A percentile compares a stretch with the other conserved stretches of the same genome.
Conservation (phyloP, 2,329 filamentous ascomycete species). For the Phialophora expanda region DNA sequence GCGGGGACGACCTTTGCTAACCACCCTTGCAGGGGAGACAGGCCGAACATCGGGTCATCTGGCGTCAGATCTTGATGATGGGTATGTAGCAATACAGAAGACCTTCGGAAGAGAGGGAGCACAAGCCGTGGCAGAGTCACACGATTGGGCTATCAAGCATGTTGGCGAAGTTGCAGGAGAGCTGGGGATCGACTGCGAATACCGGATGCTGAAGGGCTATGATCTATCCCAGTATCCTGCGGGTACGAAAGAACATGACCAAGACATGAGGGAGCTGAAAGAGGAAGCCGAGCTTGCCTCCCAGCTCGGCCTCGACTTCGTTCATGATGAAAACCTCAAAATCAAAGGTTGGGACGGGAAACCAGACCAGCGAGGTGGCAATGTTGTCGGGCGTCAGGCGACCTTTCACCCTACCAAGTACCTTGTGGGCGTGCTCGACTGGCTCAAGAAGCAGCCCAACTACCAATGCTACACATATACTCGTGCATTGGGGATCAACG, state of each 20-base stretch:
- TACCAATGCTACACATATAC: constrained; percentile 61
- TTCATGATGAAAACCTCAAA: constrained; percentile 50
- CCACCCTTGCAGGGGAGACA: constrained; percentile 53
- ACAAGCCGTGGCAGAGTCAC: constrained; percentile 58
- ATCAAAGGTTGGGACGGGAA: constrained; percentile 60
- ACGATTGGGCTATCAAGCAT: constrained; percentile 59
- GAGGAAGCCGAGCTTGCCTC: constrained; percentile 54
- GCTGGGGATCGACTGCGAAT: constrained; percentile 63
- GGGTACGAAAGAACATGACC: constrained; percentile 50
- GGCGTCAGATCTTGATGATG: constrained; percentile 60
- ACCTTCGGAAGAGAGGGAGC: constrained; percentile 60
- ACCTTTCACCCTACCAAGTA: constrained; percentile 65
- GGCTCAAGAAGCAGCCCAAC: constrained; percentile 58
- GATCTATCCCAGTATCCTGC: constrained; percentile 57
- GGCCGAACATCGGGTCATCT: constrained; percentile 62
- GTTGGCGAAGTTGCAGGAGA: constrained; percentile 58
- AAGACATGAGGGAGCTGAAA: constrained; percentile 54
- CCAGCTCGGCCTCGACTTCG: constrained; percentile 51
- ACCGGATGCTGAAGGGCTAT: constrained; percentile 57
- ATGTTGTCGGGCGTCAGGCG: constrained; percentile 56
- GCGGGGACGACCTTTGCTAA: constrained; percentile 1
- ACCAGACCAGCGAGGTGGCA: constrained; percentile 58
- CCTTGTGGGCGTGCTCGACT: constrained; percentile 58
- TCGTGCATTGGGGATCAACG: constrained; percentile 54
- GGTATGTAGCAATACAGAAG: constrained; percentile 57